Evolutionary conservation across 345 rosid species (phyloP).

Genomic region (Lepidium aucheri): DNA sequence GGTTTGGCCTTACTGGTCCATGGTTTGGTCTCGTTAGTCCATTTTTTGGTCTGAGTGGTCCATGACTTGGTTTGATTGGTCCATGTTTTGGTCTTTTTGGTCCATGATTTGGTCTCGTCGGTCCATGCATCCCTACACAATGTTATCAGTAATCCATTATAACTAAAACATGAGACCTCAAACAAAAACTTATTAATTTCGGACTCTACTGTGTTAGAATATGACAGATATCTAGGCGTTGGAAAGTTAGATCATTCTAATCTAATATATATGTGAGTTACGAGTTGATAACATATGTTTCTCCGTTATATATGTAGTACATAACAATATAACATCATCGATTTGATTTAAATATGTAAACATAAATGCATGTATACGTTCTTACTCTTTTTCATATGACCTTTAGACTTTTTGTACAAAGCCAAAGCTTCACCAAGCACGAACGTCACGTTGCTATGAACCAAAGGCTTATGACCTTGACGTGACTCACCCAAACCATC

Average conservation of each 20-base stretch:
- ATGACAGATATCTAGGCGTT: too few relatives aligned
- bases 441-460: conserved; percentile 30
- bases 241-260: background rate
- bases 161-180: background rate
- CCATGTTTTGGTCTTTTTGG: background rate
- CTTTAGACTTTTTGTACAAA: conserved; percentile 14
- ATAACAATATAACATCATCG: too few relatives aligned
- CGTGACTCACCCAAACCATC: conserved; percentile 41
- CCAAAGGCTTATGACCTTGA: conserved; percentile 12
- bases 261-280: too few relatives aligned
- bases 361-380: background rate
- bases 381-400: conserved; percentile 19
- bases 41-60: background rate
- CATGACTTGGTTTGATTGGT: background rate
- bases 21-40: background rate
- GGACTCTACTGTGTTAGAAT: too few relatives aligned
- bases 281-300: too few relatives aligned
- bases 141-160: background rate
- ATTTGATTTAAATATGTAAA: background rate
- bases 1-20: conserved; percentile 1
- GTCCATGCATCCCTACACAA: conserved; percentile 11
- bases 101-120: background rate
- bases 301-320: too few relatives aligned
- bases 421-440: conserved; percentile 40
- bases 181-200: background rate